Base-by-base conservation (phyloP, 345 rosid genomes). In the Euphorbia lathyris region DNA sequence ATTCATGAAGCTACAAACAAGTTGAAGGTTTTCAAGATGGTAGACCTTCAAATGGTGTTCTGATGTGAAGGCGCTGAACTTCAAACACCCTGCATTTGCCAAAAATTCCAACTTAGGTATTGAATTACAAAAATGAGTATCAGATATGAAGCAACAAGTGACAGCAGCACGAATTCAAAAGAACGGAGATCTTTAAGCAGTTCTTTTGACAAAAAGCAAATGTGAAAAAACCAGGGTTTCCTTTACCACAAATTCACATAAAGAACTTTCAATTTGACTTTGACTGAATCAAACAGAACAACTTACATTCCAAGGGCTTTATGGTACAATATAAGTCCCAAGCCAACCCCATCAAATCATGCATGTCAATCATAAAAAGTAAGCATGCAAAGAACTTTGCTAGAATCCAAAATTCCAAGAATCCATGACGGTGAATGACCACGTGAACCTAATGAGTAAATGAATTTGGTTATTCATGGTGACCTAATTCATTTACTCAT, bases 41-140 rank as follows among this genome's bases (percentile, higher is more conserved):
- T 29, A 34, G 34, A 87, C 97, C 96, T 82, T 86, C 84, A 61
- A 86, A 90, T 36, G 96, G 88, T 38, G 93, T 94, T 70, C 87
- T 81, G 74, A 94, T 79, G 75, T 91, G 98, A 74, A 94, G 85
- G 82, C 96, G 90, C 78, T 77, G 73, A 69, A 91, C 90, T 77
- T 91, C 84, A 82, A 94, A 91, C 45, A 79, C 88, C 84, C 98
- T 94, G 93, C 75, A n/a, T n/a, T n/a, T n/a, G n/a, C n/a, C n/a
- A n/a, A n/a, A n/a, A n/a, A n/a, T n/a, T n/a, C n/a, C n/a, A n/a
- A n/a, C n/a, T n/a, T n/a, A n/a, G n/a, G n/a, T n/a, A 80, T 38
- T 53, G 19, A 65, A 60, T 19, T 48, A 45, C 22, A 42, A 23
- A 23, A 69, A 19, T 4, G n/a, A 63, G n/a, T 22, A 7, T 26